Evolutionary conservation across 257 asterid species (phyloP).

Genomic region (Solanum paucissectum): DNA sequence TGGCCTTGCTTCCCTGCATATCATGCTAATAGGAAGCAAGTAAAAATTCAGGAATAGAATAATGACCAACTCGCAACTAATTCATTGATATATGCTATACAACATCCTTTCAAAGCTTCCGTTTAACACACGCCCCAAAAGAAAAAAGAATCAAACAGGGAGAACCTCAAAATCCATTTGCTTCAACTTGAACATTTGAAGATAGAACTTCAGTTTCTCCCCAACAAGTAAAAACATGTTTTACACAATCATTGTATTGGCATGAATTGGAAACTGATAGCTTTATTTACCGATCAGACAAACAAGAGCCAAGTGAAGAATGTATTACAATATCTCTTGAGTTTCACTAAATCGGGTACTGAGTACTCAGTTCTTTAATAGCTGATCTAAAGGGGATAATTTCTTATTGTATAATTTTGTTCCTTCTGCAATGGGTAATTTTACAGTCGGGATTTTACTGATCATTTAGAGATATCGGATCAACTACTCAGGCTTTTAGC

Average conservation of each 20-base stretch:
- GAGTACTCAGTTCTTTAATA: neutral
- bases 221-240: neutral
- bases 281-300: neutral
- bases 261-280: neutral
- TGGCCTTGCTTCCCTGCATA: conserved; percentile 20
- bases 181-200: neutral
- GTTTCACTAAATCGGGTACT: neutral
- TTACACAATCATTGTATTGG: neutral
- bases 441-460: neutral
- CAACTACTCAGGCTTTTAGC: neutral
- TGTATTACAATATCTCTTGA: neutral
- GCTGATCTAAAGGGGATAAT: neutral
- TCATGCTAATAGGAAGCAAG: conserved; percentile 18
- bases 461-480: neutral
- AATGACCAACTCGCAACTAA: neutral
- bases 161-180: neutral
- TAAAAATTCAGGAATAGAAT: neutral
- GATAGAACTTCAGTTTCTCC: neutral
- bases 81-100: neutral
- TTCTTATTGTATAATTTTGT: neutral
- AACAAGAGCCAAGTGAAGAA: neutral
- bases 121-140: neutral
- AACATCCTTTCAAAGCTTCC: neutral
- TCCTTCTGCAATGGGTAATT: neutral
- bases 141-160: neutral